Conservation (phyloP, 148 eudicot genomes). For the Rhododendron ferrugineum region DNA sequence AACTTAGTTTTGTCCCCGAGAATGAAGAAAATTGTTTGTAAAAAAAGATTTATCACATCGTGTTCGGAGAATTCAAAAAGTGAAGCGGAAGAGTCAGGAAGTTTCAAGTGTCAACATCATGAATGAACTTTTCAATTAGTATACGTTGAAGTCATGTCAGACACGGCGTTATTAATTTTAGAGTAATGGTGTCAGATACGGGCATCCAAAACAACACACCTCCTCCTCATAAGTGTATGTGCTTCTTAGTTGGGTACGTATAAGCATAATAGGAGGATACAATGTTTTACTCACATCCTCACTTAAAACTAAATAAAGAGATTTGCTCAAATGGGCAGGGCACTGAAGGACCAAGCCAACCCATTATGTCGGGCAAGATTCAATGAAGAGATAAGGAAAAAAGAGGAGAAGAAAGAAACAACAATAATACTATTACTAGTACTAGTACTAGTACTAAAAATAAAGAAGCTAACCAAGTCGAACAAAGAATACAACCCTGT, state of each 20-base stretch:
- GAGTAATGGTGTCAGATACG: not conserved
- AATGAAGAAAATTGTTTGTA: not conserved
- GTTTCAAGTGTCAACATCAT: not conserved
- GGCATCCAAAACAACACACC: not conserved
- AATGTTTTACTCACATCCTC: not conserved
- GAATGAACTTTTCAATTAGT: not conserved
- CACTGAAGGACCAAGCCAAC: constrained; percentile 11
- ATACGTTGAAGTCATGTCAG: not conserved
- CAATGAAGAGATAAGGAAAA: not conserved
- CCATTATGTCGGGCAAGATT: not conserved
- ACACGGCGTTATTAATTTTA: not conserved
- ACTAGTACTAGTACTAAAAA: too few species aligned
- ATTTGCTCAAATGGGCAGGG: not conserved
- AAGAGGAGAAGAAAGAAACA: not conserved
- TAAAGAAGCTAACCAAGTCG: not conserved
- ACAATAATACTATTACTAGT: not conserved
- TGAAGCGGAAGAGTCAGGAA: not conserved
- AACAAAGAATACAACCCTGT: not conserved
- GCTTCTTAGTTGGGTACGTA: not conserved
- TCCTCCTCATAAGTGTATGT: not conserved
- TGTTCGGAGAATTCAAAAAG: not conserved
- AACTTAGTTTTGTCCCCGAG: not conserved
- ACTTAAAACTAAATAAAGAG: not conserved
- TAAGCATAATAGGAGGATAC: not conserved
- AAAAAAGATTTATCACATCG: not conserved